Evolutionary conservation across 345 rosid species (phyloP), one percentile per base, ranked within the genome.

Genomic region (Kandelia obovata): DNA sequence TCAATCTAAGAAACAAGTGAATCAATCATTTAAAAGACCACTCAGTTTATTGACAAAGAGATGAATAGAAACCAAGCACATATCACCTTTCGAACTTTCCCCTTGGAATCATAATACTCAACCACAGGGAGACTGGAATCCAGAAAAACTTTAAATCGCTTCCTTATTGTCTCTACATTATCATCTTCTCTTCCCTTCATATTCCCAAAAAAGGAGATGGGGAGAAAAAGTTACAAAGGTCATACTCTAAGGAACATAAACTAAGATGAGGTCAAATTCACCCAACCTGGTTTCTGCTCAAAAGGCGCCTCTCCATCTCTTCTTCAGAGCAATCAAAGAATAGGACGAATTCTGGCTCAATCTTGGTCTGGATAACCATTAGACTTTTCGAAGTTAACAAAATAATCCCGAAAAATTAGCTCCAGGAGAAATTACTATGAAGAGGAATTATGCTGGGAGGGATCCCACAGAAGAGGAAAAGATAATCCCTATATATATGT

Each of bases 81-180:
- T 5, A 34, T 28, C 62, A 76, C 79, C 79, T 71, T 76, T 31
- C 56, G 53, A 71, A 76, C 79, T 66, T 71, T 76, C 31, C 79
- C 79, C 60, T 71, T 71, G 47, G 79, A 53, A 0, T 53, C 65
- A 66, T 76, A 76, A 58, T 76, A 66, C 26, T 76, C 56, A n/a
- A 76, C 43, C 69, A 76, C 79, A 15, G 75, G 79, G 30, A 76
- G 66, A 49, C 72, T 76, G 26, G 79, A 71, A 27, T 76, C 75
- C 23, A 60, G 46, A 43, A 71, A 76, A 47, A 71, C 75, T n/a
- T 62, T 76, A 21, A 76, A 71, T n/a, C 79, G 63, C 79, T 76
- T 76, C 65, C 72, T 66, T 8, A 76, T 76, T 43, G 79, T 71
- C 64, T 76, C 75, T 37, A 76, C 62, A 68, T 71, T 71, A 61